These are phyloP conservation scores for Pulveroboletus sp. DNA, from an alignment of 768 basidiomycete species.

Conservation along the genomic window DNA sequence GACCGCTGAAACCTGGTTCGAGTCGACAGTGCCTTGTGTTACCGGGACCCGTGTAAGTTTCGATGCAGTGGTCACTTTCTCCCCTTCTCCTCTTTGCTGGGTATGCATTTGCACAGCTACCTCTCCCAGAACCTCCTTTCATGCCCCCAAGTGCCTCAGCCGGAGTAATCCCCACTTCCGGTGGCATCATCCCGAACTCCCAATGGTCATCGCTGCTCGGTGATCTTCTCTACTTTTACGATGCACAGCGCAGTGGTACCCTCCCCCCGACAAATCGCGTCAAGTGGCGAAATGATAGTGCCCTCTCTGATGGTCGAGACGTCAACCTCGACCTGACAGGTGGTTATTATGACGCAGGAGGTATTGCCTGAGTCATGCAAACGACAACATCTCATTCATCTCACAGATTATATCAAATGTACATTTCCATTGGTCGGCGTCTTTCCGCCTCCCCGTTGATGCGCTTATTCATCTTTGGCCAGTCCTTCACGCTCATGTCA, in stretches of 20 bases:
- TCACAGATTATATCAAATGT: slow-evolving; percentile 79
- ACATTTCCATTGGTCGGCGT: slow-evolving; percentile 72
- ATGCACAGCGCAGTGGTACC: slow-evolving; percentile 81
- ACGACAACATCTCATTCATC: neutral
- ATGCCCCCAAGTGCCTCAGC: slow-evolving; percentile 55
- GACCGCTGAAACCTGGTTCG: neutral
- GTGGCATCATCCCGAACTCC: slow-evolving; percentile 48
- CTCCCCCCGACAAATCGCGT: slow-evolving; percentile 69
- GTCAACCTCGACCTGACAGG: slow-evolving; percentile 72
- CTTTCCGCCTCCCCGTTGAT: neutral
- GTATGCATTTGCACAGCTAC: slow-evolving; percentile 47
- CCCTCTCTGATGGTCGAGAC: slow-evolving; percentile 70
- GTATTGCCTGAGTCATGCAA: slow-evolving; percentile 35
- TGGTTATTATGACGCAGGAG: slow-evolving; percentile 93
- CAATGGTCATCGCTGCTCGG: slow-evolving; percentile 85
- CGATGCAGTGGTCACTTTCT: slow-evolving; percentile 21
- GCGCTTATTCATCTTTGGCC: slow-evolving; percentile 1
- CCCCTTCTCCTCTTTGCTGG: slow-evolving; percentile 17
- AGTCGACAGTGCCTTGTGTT: neutral
- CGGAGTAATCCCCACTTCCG: slow-evolving; percentile 47
- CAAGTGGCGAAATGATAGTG: slow-evolving; percentile 82
- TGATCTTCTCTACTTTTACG: slow-evolving; percentile 82
- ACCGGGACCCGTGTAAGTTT: neutral
- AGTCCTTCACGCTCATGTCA: slow-evolving; percentile 82
- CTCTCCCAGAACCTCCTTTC: slow-evolving; percentile 61